phyloP scores from a whole-genome alignment of 2,329 filamentous ascomycete species.

The Colletotrichum agaves region DNA sequence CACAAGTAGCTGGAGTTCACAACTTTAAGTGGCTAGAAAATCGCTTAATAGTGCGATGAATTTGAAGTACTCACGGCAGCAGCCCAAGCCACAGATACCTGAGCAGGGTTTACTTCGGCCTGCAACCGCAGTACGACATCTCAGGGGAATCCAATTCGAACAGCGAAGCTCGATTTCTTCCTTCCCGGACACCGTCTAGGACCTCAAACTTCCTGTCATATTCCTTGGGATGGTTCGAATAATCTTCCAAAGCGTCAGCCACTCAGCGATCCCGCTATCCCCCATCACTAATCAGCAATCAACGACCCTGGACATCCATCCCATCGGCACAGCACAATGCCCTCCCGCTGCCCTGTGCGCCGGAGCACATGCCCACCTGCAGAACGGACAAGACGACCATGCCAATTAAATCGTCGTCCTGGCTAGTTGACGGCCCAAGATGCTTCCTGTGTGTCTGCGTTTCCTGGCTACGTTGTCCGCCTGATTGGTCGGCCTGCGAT shows the following conservation, averaged over 20 bases:
- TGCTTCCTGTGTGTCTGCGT: constrained; percentile 21
- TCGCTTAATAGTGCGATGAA: no score
- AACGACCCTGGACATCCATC: background rate
- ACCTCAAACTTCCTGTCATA: constrained; percentile 4
- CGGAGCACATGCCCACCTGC: constrained; percentile 25
- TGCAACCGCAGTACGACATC: no score
- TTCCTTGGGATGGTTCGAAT: constrained; percentile 17
- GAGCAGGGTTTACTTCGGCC: no score
- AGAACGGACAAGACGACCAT: constrained; percentile 25
- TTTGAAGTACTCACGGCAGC: no score
- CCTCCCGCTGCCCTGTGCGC: constrained; percentile 32
- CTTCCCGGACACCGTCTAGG: background rate
- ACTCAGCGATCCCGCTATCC: constrained; percentile 14
- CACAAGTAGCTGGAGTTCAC: no score
- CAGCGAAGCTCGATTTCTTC: constrained; percentile 5
- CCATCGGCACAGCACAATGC: constrained; percentile 16
- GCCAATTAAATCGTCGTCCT: constrained; percentile 16
- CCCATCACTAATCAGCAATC: constrained; percentile 17
- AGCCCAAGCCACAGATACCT: no score
- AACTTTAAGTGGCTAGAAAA: no score
- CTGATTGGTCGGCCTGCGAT: constrained; percentile 15
- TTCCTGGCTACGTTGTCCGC: background rate
- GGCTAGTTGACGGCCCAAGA: constrained; percentile 6
- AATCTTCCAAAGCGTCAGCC: constrained; percentile 22
- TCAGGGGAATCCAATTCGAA: constrained; percentile 21